Conservation (phyloP, 208 protist genomes). For the Leishmania aethiopica region DNA sequence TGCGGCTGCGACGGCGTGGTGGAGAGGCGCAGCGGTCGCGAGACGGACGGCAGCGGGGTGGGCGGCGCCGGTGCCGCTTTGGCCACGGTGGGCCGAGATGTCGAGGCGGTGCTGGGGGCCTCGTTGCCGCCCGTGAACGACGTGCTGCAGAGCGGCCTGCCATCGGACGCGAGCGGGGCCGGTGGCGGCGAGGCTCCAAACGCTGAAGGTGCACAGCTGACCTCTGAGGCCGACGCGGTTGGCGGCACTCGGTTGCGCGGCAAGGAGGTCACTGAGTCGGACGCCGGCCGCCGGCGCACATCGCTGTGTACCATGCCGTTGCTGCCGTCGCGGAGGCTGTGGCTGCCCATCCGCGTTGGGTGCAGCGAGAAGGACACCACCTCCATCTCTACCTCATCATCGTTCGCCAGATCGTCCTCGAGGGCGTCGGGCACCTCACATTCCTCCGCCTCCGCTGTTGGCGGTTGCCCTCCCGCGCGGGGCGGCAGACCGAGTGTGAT, state of each 20-base stretch:
- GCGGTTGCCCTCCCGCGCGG: background rate
- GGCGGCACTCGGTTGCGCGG: constrained; percentile 1
- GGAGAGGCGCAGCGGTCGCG: constrained; percentile 44
- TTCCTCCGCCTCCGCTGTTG: constrained; percentile 3
- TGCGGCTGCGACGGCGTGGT: constrained; percentile 31
- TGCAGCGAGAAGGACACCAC: constrained; percentile 19
- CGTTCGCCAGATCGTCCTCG: constrained; percentile 19
- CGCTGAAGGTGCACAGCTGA: background rate
- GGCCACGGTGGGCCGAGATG: constrained; percentile 2
- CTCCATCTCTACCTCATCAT: constrained; percentile 27
- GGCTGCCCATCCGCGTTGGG: constrained; percentile 11
- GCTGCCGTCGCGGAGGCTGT: constrained; percentile 26
- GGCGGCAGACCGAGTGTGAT: constrained; percentile 19
- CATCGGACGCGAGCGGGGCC: background rate
- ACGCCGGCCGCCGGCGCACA: constrained; percentile 12
- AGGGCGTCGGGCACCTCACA: constrained; percentile 25
- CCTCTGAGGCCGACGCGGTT: background rate
- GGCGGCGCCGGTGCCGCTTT: constrained; percentile 3
- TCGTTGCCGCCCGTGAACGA: constrained; percentile 11
- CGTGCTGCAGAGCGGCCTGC: constrained; percentile 7
- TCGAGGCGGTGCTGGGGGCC: background rate
- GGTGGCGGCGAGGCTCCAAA: background rate
- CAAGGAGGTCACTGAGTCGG: background rate
- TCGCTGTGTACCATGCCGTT: constrained; percentile 35
- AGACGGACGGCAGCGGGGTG: constrained; percentile 32